phyloP scores from a whole-genome alignment of 129 eudicot genomes.

The Apium graveolens region DNA sequence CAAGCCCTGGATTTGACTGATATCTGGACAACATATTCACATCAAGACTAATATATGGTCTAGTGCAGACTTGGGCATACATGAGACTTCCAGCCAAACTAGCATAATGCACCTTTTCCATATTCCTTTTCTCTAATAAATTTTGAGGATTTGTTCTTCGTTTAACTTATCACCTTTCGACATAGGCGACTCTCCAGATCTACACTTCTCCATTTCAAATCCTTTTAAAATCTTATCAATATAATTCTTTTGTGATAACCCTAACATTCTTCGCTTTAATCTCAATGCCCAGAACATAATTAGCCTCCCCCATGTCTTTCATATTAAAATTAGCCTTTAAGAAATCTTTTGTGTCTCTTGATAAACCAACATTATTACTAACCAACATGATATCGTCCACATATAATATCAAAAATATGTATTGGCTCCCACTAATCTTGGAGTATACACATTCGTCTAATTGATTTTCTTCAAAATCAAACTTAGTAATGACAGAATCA shows the following conservation, averaged over 20 bases:
- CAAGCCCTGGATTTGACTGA: no score
- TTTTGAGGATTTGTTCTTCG: no score
- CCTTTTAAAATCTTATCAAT: background rate
- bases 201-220: background rate
- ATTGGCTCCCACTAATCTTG: background rate
- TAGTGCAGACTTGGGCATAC: background rate
- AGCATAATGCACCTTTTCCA: background rate
- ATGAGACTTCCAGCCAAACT: background rate
- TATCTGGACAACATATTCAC: no score
- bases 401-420: no score
- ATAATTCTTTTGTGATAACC: background rate
- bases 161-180: background rate
- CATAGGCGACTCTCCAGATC: background rate
- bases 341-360: no score
- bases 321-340: no score
- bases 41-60: background rate
- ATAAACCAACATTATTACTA: no score
- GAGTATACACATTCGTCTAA: background rate
- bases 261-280: background rate
- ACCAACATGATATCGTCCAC: no score
- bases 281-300: no score
- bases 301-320: no score
- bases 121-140: background rate
- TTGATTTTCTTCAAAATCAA: background rate
- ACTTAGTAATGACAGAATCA: background rate